Evolutionary conservation across 2,329 filamentous ascomycete genomes (phyloP), one percentile per base, ranked within the genome.

Genomic region (Hypoxylon sp.): DNA sequence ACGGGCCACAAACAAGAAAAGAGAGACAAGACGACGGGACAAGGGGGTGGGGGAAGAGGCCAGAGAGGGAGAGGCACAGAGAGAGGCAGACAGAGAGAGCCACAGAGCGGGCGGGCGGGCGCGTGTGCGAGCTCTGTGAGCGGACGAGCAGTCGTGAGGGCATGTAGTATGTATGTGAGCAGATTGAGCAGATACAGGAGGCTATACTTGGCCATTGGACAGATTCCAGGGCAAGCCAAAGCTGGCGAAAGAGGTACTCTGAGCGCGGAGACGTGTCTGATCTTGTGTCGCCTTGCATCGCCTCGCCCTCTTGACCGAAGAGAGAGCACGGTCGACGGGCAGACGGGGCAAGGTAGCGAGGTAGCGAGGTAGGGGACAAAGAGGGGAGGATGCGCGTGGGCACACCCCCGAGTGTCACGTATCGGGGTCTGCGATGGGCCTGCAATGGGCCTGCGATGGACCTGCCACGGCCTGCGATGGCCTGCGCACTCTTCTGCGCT

Each of bases 251-350:
- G 18, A 43, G n/a, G n/a, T n/a, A n/a, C 57, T 63, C 62, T 60
- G 57, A 63, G 62, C 60, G 58, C 46, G 59, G 56, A 65, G 60
- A 65, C 62, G 62, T 65, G 62, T 65, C 62, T 65, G 58, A 58
- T 64, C 61, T 61, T 64, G 61, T 64, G 58, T 64, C 61, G 61
- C 61, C 61, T 64, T 55, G 62, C 62, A 62, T 58, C 57, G 60
- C 62, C 62, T 65, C 62, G 62, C 60, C n/a, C 62, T 63, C 60
- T 59, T 65, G 62, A 65, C 62, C 62, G 62, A 65, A 59, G 48
- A 46, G 55, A 55, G 60, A 46, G 54, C 55, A 64, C 61, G 61
- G 61, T 62, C 61, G 61, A 64, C 52, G 61, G 52, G 58, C 58
- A n/a, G n/a, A n/a, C n/a, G n/a, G n/a, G n/a, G n/a, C n/a, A n/a